Evolutionary conservation across 805 yeast species (phyloP).

Genomic region (Saccharomycopsis guyanensis): DNA sequence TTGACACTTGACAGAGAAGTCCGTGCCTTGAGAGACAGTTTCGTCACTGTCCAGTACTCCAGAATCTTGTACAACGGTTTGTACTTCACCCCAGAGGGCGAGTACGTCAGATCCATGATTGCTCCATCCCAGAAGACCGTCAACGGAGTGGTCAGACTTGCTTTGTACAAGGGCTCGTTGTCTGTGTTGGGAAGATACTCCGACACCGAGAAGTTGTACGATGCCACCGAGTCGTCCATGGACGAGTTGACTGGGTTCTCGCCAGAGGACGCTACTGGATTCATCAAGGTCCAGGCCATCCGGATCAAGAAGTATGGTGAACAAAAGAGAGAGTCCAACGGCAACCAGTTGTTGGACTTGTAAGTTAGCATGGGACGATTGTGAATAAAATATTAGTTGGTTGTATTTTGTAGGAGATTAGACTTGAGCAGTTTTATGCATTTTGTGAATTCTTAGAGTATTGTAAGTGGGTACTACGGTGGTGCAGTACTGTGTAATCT

Average conservation of each 20-base stretch:
- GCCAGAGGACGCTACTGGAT: conserved; percentile 95
- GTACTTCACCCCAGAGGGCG: conserved; percentile 98
- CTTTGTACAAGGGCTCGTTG: conserved; percentile 86
- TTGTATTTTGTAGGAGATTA: no score
- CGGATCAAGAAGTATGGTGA: conserved; percentile 98
- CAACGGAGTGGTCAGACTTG: conserved; percentile 92
- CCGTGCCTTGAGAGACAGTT: conserved; percentile 91
- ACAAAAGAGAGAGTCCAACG: conserved; percentile 66
- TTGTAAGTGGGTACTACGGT: no score
- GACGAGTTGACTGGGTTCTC: conserved; percentile 97
- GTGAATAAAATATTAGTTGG: no score
- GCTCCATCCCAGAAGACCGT: conserved; percentile 91
- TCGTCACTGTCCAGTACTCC: conserved; percentile 89
- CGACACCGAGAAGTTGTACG: conserved; percentile 91
- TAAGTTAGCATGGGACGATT: neutral
- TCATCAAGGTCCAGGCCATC: conserved; percentile 96
- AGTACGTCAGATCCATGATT: conserved; percentile 88
- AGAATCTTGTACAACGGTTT: conserved; percentile 92
- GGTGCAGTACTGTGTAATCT: no score
- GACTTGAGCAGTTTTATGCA: no score
- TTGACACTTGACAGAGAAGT: conserved; percentile 96
- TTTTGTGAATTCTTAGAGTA: no score
- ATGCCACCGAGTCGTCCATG: conserved; percentile 98
- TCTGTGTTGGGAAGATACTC: conserved; percentile 89
- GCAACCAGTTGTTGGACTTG: conserved; percentile 2